These are phyloP conservation scores for Capsella bursapastoris DNA, from an alignment of 345 rosid genomes.

Conservation along the genomic window DNA sequence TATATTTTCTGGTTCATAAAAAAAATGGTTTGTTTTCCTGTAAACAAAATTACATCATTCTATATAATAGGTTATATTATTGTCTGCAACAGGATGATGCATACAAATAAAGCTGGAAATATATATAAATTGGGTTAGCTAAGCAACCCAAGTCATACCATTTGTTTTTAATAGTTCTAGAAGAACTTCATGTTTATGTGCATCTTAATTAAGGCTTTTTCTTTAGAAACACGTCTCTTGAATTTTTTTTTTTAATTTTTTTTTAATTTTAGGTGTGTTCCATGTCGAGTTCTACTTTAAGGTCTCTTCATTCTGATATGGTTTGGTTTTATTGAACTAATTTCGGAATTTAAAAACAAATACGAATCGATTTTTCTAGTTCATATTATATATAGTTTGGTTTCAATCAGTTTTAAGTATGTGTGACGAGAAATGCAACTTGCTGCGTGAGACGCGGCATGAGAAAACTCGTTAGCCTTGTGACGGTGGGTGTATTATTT, in stretches of 20 bases:
- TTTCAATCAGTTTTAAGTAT: background rate
- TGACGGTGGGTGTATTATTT: slow-evolving; percentile 34
- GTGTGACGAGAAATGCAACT: slow-evolving; percentile 32
- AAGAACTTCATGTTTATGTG: slow-evolving; percentile 2
- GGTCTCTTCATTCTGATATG: background rate
- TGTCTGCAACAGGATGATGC: slow-evolving; percentile 7
- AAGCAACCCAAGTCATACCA: background rate
- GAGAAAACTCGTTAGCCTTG: slow-evolving; percentile 29
- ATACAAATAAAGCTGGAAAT: background rate
- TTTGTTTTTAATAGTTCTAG: background rate
- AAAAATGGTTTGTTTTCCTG: background rate
- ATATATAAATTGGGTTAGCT: background rate
- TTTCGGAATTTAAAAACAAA: background rate
- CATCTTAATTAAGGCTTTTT: background rate
- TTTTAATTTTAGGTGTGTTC: background rate
- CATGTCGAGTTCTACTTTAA: background rate
- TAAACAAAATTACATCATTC: background rate
- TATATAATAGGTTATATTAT: background rate
- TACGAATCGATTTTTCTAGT: background rate
- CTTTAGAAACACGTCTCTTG: background rate
- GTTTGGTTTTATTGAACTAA: background rate
- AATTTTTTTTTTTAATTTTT: background rate
- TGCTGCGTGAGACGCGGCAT: slow-evolving; percentile 43
- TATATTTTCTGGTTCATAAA: background rate
- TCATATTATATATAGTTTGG: background rate